Evolutionary conservation across 1,139 yeast genomes (phyloP).

Genomic region (Hyphopichia pseudoburtonii): DNA sequence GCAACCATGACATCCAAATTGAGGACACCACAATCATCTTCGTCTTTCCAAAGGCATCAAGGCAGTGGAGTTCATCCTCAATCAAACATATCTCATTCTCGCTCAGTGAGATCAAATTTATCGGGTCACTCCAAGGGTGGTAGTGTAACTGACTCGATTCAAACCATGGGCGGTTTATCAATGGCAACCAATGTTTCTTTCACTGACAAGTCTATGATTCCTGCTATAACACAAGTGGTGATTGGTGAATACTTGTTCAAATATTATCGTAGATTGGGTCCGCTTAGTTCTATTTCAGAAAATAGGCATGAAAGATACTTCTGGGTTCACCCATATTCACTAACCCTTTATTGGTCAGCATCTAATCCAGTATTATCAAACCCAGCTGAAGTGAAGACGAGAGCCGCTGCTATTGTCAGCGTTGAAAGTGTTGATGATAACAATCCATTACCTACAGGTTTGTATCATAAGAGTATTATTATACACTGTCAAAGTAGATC

Average conservation of each 20-base stretch:
- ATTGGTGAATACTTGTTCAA: slow-evolving; percentile 90
- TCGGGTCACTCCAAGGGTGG: slow-evolving; percentile 30
- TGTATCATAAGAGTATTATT: slow-evolving; percentile 81
- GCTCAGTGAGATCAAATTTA: slow-evolving; percentile 32
- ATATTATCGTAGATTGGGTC: slow-evolving; percentile 77
- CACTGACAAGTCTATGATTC: slow-evolving; percentile 74
- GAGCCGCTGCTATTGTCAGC: slow-evolving; percentile 77
- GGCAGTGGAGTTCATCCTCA: neutral
- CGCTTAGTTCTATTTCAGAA: slow-evolving; percentile 72
- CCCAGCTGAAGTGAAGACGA: slow-evolving; percentile 63
- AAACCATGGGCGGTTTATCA: slow-evolving; percentile 42
- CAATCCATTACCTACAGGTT: slow-evolving; percentile 88
- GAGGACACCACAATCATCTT: slow-evolving; percentile 3
- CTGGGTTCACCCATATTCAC: slow-evolving; percentile 95
- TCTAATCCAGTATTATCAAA: slow-evolving; percentile 76
- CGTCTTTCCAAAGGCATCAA: neutral
- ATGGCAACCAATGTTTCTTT: slow-evolving; percentile 71
- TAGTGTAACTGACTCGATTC: slow-evolving; percentile 31
- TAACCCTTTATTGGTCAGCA: slow-evolving; percentile 88
- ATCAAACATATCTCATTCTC: slow-evolving; percentile 17
- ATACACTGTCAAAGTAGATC: slow-evolving; percentile 69
- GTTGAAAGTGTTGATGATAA: slow-evolving; percentile 82
- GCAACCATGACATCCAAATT: neutral
- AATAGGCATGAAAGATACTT: slow-evolving; percentile 88
- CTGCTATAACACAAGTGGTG: slow-evolving; percentile 87